Percentiles rank a stretch among this genome's conserved stretches.
These are phyloP conservation scores for Aspergillus leporis DNA, from an alignment of 495 filamentous ascomycete species.

Conservation along the genomic window DNA sequence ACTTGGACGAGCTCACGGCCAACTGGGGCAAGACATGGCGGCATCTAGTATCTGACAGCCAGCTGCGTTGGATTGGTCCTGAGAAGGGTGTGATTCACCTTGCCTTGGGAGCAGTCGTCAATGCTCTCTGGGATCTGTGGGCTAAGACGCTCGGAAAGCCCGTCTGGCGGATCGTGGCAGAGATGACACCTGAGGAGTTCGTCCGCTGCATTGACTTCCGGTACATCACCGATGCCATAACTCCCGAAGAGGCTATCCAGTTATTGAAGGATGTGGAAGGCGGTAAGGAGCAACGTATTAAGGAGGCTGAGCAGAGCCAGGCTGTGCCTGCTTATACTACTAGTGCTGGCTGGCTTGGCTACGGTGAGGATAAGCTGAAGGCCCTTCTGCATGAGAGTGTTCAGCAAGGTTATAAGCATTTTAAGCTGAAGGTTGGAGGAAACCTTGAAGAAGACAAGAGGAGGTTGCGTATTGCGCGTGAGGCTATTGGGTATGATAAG, in stretches of 20 bases:
- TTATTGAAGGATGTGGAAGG: slow-evolving; percentile 62
- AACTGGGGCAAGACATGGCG: slow-evolving; percentile 92
- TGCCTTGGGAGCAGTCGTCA: slow-evolving; percentile 85
- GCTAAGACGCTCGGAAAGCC: slow-evolving; percentile 83
- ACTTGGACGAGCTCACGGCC: slow-evolving; percentile 70
- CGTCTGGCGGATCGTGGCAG: slow-evolving; percentile 85
- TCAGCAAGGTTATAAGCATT: slow-evolving; percentile 75
- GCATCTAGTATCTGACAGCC: slow-evolving; percentile 84
- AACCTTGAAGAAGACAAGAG: slow-evolving; percentile 68
- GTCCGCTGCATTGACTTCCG: slow-evolving; percentile 89
- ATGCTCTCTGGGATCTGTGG: slow-evolving; percentile 95
- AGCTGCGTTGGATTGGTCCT: slow-evolving; percentile 92
- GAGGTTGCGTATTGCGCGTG: slow-evolving; percentile 71
- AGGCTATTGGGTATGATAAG: slow-evolving; percentile 80
- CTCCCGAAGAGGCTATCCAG: slow-evolving; percentile 77
- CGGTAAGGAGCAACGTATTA: slow-evolving; percentile 65
- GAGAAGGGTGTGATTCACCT: slow-evolving; percentile 96
- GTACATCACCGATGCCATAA: slow-evolving; percentile 92
- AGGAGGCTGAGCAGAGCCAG: slow-evolving; percentile 65
- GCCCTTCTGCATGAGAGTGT: slow-evolving; percentile 69
- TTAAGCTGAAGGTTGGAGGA: slow-evolving; percentile 89
- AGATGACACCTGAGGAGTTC: slow-evolving; percentile 85
- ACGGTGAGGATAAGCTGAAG: slow-evolving; percentile 82
- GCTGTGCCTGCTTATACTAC: slow-evolving; percentile 93
- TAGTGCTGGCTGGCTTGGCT: slow-evolving; percentile 92